Conservation (phyloP, 2,329 filamentous ascomycete genomes). For the Sphaerulina vaccinii region DNA sequence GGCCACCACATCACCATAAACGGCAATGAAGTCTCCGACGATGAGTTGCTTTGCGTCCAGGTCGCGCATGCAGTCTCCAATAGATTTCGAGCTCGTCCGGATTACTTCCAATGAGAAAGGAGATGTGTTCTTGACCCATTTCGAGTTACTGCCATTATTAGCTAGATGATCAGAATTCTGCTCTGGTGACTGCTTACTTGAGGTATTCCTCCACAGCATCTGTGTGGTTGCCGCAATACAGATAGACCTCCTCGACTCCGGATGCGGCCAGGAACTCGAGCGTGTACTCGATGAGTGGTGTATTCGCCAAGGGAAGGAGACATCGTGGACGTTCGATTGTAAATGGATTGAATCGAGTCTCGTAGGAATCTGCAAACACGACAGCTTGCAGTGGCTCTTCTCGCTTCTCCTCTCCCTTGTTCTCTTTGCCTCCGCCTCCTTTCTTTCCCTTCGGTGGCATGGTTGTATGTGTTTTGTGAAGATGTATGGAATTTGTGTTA, state of each 20-base stretch:
- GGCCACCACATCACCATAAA: conserved; percentile 88
- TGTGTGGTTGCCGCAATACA: conserved; percentile 86
- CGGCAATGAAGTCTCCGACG: conserved; percentile 84
- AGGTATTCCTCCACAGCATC: conserved; percentile 87
- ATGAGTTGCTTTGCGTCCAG: conserved; percentile 83
- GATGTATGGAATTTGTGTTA: background rate
- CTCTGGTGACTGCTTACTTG: conserved; percentile 44
- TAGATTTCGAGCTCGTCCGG: conserved; percentile 79
- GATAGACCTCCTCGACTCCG: conserved; percentile 88
- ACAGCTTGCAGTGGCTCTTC: conserved; percentile 65
- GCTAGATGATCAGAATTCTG: background rate
- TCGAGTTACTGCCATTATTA: conserved; percentile 52
- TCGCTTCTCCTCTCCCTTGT: conserved; percentile 54
- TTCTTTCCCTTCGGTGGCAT: conserved; percentile 53
- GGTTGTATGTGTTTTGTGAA: conserved; percentile 17
- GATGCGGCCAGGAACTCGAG: conserved; percentile 94
- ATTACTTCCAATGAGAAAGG: conserved; percentile 85
- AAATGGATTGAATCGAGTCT: conserved; percentile 86
- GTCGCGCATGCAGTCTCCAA: conserved; percentile 92
- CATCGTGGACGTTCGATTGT: conserved; percentile 89
- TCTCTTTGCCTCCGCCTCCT: conserved; percentile 39
- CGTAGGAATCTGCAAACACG: conserved; percentile 89
- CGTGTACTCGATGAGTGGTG: conserved; percentile 94
- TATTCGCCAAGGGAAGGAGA: conserved; percentile 88
- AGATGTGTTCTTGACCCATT: conserved; percentile 70